phyloP scores from a whole-genome alignment of 1,139 yeast species.

The Petasospora fabianii region DNA sequence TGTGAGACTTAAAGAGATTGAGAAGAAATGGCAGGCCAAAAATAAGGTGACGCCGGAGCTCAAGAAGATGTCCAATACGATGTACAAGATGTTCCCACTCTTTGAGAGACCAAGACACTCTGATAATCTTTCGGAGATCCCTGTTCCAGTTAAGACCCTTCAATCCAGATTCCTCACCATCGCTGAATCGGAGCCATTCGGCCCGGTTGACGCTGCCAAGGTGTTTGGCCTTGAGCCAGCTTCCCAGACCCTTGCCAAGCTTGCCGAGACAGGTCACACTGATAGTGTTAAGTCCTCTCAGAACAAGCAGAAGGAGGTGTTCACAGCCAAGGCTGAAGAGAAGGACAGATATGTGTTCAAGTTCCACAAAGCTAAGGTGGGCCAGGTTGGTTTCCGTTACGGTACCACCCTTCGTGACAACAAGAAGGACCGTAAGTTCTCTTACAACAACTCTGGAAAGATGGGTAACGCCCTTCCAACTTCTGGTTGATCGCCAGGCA shows the following conservation, averaged over 20 bases:
- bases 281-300: conserved; percentile 9
- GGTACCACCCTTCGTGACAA: conserved; percentile 90
- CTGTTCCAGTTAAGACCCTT: conserved; percentile 80
- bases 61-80: conserved; percentile 49
- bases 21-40: conserved; percentile 55
- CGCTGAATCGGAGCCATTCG: conserved; percentile 95
- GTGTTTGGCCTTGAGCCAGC: conserved; percentile 85
- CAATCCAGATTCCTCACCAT: conserved; percentile 83
- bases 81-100: conserved; percentile 82
- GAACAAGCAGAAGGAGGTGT: conserved; percentile 28
- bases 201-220: conserved; percentile 94
- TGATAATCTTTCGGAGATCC: conserved; percentile 89
- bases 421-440: conserved; percentile 78
- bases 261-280: conserved; percentile 25
- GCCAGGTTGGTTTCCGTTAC: conserved; percentile 85
- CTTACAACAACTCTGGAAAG: conserved; percentile 69
- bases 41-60: conserved; percentile 49
- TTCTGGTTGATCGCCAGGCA: conserved; percentile 19
- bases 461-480: conserved; percentile 39
- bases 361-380: conserved; percentile 74
- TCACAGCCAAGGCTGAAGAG: conserved; percentile 47
- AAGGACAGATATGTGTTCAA: conserved; percentile 66
- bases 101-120: conserved; percentile 44
- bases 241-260: conserved; percentile 44
- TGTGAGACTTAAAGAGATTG: conserved; percentile 61